phyloP scores from a whole-genome alignment of 179 eudicot genomes.

The Silene vulgaris region DNA sequence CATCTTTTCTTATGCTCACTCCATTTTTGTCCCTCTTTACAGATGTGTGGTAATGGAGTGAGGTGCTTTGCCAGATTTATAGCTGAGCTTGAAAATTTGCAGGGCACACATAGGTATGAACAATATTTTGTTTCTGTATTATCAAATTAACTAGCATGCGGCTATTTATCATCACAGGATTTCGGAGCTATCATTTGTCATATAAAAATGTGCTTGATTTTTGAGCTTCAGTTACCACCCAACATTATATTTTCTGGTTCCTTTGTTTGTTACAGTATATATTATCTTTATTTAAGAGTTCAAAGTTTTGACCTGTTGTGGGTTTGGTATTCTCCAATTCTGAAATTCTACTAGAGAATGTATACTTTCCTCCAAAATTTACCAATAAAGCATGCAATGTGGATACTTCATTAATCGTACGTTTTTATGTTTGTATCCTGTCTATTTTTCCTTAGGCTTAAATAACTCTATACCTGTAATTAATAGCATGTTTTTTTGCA shows the following conservation, averaged over 20 bases:
- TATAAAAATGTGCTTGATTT: not conserved
- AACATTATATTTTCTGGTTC: not conserved
- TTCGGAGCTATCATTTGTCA: not conserved
- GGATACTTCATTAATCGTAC: not conserved
- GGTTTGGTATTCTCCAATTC: not conserved
- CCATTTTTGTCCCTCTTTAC: not conserved
- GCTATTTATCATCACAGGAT: not conserved
- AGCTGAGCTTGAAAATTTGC: slow-evolving; percentile 70
- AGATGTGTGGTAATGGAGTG: slow-evolving; percentile 99
- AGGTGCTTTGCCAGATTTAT: slow-evolving; percentile 96
- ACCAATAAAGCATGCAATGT: not conserved
- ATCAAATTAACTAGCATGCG: not conserved
- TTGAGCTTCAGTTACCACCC: not conserved
- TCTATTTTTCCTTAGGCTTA: not conserved
- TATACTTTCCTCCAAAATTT: not conserved
- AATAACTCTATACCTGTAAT: not conserved
- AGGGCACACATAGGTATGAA: slow-evolving; percentile 66
- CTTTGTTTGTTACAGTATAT: not conserved
- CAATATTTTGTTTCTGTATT: not conserved
- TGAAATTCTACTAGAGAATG: not conserved
- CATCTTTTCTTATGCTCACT: not conserved
- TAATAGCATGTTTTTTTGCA: not conserved
- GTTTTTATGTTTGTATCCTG: not conserved
- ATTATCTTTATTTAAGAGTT: not conserved
- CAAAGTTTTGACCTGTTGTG: not conserved